Evolutionary conservation across 1,284 basidiomycete genomes (phyloP), one percentile per base, ranked within the genome.

Genomic region (Xerocomus cyaneibrunnescens): DNA sequence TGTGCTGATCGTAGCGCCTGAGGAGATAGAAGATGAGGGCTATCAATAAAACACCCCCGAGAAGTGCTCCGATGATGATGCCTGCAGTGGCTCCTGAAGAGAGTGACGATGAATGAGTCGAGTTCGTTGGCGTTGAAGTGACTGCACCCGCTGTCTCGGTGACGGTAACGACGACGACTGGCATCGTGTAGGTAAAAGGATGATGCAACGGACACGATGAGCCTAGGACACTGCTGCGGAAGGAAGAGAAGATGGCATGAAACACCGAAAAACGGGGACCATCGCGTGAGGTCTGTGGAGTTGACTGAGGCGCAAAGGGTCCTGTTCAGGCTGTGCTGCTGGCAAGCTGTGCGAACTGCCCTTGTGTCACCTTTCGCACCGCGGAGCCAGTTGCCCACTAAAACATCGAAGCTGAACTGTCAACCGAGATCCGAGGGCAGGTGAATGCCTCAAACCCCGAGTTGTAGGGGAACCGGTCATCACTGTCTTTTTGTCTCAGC

Each of bases 1-100:
- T 52, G 48, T 48, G 54, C 2, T 36, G 55, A 8, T 14, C 6
- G 36, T 43, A 46, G 16, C 59, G 58, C 10, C 44, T 27, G 25
- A 58, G 39, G 23, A 69, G 48, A 42, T 45, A 64, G 1, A 63
- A 13, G 25, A 48, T 30, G 40, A 62, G 51, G 3, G 5, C 30
- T 16, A 56, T 46, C n/a, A 69, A 14, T 5, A 65, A 16, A 28
- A 37, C 30, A 30, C 37, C 40, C 0, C 49, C 68, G 2, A 63
- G 10, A 6, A 65, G 40, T 21, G 35, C 12, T 16, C 62, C 65
- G 14, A 70, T 23, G 14, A 59, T 34, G 43, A 70, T 69, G 36
- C 55, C 65, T 7, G 57, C 55, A 21, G 66, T 39, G 16, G 45
- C 10, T 4, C 36, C 41, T 1, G 57, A 2, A 28, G 65, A 51